Base-by-base conservation (phyloP, 441 rosid species). In the Pelargonium cotyledonis region DNA sequence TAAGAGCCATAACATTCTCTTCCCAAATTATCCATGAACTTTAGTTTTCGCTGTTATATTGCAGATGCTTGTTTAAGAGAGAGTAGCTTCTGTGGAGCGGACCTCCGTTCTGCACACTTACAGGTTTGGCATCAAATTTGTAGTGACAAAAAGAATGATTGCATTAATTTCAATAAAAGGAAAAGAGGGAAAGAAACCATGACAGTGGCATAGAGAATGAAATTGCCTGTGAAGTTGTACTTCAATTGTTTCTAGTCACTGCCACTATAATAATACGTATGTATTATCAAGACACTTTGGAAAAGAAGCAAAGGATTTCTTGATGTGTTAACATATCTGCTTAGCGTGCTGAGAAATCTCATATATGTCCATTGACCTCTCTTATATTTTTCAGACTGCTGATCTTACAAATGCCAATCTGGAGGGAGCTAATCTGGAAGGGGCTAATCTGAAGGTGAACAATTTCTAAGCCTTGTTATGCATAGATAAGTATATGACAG, bases 401-500 rank as follows among this genome's bases (percentile, higher is more conserved):
- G 96, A 93, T 82, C 91, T 90, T 70, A 90, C 97, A 21, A 84
- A 89, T 85, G 97, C 97, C 51, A 93, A 93, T 83, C 76, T 93
- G 75, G 95, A 93, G 82, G 96, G 97, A 70, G 97, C 96, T 51
- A 89, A 86, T 81, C 79, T 90, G 38, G 98, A 93, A 82, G 98
- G 98, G 71, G 98, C 95, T 71, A 93, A 93, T 81, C 75, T 91
- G 72, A 93, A 93, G 92, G 98, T 89, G 80, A 67, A 63, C 51
- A 16, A 14, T 15, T 35, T 63, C 0, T 26, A 26, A 55, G 9
- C 51, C 73, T 65, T 29, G 49, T 31, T 31, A 31, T 31, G 38
- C 4, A 12, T 19, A 2, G 63, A n/a, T 16, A 12, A 11, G 23
- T 35, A 18, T 53, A 26, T 44, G 49, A 31, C 11, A 18, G 68